Conservation (phyloP, 2,329 filamentous ascomycete genomes). For the Diaporthe vexans region DNA sequence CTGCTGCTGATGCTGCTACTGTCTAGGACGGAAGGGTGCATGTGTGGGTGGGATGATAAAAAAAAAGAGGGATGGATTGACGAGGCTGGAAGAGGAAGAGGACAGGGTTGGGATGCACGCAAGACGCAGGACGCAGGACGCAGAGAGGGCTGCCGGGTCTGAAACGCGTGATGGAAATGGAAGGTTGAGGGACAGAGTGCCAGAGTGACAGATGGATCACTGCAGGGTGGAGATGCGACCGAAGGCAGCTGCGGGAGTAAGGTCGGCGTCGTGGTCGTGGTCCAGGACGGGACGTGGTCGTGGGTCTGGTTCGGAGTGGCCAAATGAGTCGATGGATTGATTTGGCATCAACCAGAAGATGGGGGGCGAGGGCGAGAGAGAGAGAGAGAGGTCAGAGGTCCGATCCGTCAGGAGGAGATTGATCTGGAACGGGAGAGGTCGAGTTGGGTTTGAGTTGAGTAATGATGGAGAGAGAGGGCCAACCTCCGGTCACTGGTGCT, state of each 20-base stretch:
- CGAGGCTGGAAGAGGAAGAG: slow-evolving; percentile 23
- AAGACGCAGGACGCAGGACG: neutral
- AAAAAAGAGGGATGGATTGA: slow-evolving; percentile 25
- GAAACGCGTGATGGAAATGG: slow-evolving; percentile 38
- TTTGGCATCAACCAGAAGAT: slow-evolving; percentile 33
- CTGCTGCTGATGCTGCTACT: slow-evolving; percentile 11
- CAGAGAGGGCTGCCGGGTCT: slow-evolving; percentile 22
- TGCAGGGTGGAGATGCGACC: slow-evolving; percentile 36
- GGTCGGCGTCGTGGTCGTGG: slow-evolving; percentile 23
- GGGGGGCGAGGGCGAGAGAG: slow-evolving; percentile 19
- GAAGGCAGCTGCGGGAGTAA: slow-evolving; percentile 25
- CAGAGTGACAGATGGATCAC: slow-evolving; percentile 13
- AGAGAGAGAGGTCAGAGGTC: slow-evolving; percentile 24
- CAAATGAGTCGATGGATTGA: slow-evolving; percentile 38
- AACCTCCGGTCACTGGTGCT: slow-evolving; percentile 17
- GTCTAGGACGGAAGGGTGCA: slow-evolving; percentile 20
- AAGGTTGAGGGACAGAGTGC: slow-evolving; percentile 27
- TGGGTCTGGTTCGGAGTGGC: slow-evolving; percentile 34
- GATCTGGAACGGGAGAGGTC: slow-evolving; percentile 34
- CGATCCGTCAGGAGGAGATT: slow-evolving; percentile 35
- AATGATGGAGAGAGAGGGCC: slow-evolving; percentile 31
- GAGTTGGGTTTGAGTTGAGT: slow-evolving; percentile 32
- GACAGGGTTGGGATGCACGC: slow-evolving; percentile 25
- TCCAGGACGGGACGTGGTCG: slow-evolving; percentile 10
- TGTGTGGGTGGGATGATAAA: slow-evolving; percentile 19